Evolutionary conservation across 1,284 basidiomycete species (phyloP).

Genomic region (Stereum hirsutum): DNA sequence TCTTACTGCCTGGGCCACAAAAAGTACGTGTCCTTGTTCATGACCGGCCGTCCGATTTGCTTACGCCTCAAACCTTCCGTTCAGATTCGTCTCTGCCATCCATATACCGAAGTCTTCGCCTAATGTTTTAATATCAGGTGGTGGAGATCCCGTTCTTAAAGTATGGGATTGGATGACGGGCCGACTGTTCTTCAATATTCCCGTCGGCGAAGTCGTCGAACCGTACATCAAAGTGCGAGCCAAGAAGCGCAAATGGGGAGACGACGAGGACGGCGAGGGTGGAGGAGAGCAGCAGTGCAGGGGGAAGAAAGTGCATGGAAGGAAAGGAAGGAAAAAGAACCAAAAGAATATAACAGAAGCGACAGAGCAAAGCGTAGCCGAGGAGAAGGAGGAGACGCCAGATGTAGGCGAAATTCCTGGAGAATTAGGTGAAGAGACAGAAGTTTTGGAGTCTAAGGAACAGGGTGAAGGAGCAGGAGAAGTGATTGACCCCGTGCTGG

Average conservation of each 20-base stretch:
- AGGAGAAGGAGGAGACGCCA: constrained; percentile 9
- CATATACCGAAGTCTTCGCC: constrained; percentile 52
- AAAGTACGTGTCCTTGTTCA: constrained; percentile 44
- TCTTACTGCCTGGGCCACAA: constrained; percentile 78
- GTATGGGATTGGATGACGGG: constrained; percentile 79
- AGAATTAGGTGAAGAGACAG: constrained; percentile 11
- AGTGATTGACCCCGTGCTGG: constrained; percentile 33
- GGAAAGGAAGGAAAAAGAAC: constrained; percentile 16
- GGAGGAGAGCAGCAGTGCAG: constrained; percentile 15
- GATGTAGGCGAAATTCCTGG: too few relatives aligned
- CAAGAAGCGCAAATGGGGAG: constrained; percentile 26
- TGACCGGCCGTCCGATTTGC: background rate
- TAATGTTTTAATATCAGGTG: constrained; percentile 64
- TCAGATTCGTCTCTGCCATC: constrained; percentile 76
- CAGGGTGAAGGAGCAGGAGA: constrained; percentile 7
- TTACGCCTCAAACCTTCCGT: background rate
- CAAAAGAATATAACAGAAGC: constrained; percentile 9
- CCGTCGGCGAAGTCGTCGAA: constrained; percentile 43
- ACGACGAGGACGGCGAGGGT: constrained; percentile 28
- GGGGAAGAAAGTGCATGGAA: constrained; percentile 12
- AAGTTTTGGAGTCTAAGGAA: constrained; percentile 10
- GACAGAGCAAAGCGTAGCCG: constrained; percentile 12
- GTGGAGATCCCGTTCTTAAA: constrained; percentile 75
- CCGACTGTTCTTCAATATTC: constrained; percentile 38
- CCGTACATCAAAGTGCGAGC: constrained; percentile 52